Evolutionary conservation across 768 basidiomycete genomes (phyloP), one percentile per base, ranked within the genome.

Genomic region (Myochromella boudieri): DNA sequence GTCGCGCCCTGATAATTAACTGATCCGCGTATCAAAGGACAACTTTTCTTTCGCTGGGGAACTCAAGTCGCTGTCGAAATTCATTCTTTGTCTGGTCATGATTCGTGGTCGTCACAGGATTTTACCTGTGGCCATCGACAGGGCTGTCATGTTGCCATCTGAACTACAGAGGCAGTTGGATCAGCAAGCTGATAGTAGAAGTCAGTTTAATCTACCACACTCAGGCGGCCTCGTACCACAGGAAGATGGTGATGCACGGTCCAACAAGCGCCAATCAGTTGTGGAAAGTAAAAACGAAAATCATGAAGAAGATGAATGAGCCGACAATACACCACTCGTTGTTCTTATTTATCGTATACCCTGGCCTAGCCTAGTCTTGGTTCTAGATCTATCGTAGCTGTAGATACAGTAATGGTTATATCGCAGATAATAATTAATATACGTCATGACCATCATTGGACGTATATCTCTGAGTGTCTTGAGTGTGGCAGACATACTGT

Each of bases 91-190:
- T 59, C 64, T 80, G 8, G 92, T 98, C 55, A 98, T 98, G 91
- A 77, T 99, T 51, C 87, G 97, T 47, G 93, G 94, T 6, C 80
- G 92, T 10, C 94, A 97, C 64, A 85, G 94, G 37, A 91, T 91
- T 28, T 69, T 93, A 6, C 91, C 91, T 0, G 85, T 89, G 17
- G 91, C 90, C 7, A 91, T 94, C 37, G 91, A 93, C 65, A 82
- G 93, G 42, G 90, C 93, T 0, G 79, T 95, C 42, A 75, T 95
- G 60, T 74, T 94, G 14, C 92, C 91, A 0, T 71, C 70, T 27
- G 90, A 91, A 47, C 79, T 79, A 49, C 57, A 72, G 50, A 64
- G 62, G 27, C 50, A 57, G 17, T 57, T 63, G 37, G 59, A 59
- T 27, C 33, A 46, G 7, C 55, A 56, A 12, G 38, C 24, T 6